Evolutionary conservation across 2,329 filamentous ascomycete species (phyloP).

Genomic region (Cordyceps militaris): DNA sequence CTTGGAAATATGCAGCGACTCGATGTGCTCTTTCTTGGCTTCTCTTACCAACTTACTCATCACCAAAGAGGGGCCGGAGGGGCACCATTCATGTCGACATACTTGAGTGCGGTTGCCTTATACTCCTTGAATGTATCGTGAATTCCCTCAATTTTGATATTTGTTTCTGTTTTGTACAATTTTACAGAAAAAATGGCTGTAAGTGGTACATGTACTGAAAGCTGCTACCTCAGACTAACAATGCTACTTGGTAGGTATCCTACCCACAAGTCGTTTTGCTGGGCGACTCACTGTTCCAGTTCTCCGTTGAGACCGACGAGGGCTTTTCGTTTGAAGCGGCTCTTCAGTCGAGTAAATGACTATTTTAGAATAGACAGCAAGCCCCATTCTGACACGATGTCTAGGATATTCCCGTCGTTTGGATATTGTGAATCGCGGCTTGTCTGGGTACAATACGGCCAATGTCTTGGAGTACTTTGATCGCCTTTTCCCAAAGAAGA

Average conservation of each 20-base stretch:
- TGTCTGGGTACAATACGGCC: conserved; percentile 77
- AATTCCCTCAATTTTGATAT: not conserved
- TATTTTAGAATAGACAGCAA: not conserved
- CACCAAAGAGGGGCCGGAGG: not conserved
- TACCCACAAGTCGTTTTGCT: conserved; percentile 77
- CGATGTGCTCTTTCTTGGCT: not conserved
- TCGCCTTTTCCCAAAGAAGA: conserved; percentile 62
- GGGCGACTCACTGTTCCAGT: conserved; percentile 82
- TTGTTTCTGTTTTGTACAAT: not conserved
- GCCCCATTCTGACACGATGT: not conserved
- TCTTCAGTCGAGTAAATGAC: conserved; percentile 53
- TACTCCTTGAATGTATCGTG: not conserved
- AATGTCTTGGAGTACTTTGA: conserved; percentile 65
- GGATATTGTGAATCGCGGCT: conserved; percentile 83
- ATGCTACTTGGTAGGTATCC: conserved; percentile 31
- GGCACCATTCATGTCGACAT: too few species aligned
- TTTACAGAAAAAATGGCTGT: conserved; percentile 17
- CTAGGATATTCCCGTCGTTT: conserved; percentile 67
- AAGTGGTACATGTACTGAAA: conserved; percentile 1
- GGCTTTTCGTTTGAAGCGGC: conserved; percentile 71
- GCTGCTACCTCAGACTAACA: not conserved
- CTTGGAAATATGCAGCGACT: not conserved
- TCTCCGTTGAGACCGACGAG: conserved; percentile 49
- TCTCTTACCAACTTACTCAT: not conserved
- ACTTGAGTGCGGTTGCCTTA: too few species aligned